Percentiles rank a stretch among this genome's conserved stretches.
Conservation (phyloP, 306 rosid species). For the Trifolium dubium region DNA sequence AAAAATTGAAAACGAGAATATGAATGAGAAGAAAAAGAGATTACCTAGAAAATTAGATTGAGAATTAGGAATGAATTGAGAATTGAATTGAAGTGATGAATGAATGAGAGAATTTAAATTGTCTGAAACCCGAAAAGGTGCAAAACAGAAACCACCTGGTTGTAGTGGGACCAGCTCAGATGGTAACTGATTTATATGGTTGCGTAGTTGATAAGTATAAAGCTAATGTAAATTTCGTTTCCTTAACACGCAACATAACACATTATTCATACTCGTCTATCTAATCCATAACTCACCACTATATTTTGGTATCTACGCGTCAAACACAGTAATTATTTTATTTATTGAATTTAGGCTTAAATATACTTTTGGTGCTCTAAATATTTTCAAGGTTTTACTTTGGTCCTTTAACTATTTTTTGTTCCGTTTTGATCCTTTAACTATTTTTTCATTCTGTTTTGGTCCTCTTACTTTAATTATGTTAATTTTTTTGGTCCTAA, state of each 20-base stretch:
- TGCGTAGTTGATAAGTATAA: slow-evolving; percentile 42
- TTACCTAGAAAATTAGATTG: slow-evolving; percentile 21
- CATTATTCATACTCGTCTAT: not conserved
- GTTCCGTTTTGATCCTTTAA: too few relatives aligned
- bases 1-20: not conserved
- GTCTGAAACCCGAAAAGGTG: not conserved
- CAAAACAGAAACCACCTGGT: not conserved
- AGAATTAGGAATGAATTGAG: not conserved
- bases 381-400: too few relatives aligned
- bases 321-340: too few relatives aligned
- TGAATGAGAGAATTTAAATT: slow-evolving; percentile 35
- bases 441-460: too few relatives aligned
- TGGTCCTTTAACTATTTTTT: too few relatives aligned
- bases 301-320: too few relatives aligned
- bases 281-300: too few relatives aligned
- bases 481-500: too few relatives aligned
- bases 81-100: not conserved
- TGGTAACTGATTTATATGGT: not conserved
- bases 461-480: too few relatives aligned
- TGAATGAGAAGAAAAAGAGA: not conserved
- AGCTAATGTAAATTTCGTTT: not conserved
- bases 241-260: slow-evolving; percentile 32
- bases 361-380: too few relatives aligned
- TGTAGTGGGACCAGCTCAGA: slow-evolving; percentile 45
- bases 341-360: too few relatives aligned